Evolutionary conservation across 2,329 filamentous ascomycete species (phyloP).

Genomic region (Thelonectria blattea): DNA sequence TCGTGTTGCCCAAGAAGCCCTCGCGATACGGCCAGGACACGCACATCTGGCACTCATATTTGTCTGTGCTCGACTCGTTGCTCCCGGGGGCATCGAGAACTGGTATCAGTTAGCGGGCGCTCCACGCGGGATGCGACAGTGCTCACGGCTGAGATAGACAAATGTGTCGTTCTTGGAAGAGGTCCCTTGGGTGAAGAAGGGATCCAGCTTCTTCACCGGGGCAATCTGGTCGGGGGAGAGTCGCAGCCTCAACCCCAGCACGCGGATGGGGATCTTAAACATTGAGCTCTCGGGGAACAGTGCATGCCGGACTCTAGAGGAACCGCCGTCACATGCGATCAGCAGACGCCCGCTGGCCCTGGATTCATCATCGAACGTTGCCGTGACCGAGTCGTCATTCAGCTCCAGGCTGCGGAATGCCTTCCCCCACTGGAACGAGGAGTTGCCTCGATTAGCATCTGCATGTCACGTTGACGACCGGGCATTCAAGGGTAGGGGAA

Average conservation of each 20-base stretch:
- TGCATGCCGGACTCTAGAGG: constrained; percentile 49
- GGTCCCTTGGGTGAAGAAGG: constrained; percentile 61
- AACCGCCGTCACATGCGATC: constrained; percentile 58
- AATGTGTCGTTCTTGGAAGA: constrained; percentile 58
- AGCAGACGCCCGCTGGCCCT: constrained; percentile 50
- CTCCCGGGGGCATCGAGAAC: constrained; percentile 57
- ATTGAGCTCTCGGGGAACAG: constrained; percentile 45
- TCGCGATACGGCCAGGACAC: constrained; percentile 56
- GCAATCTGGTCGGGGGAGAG: constrained; percentile 49
- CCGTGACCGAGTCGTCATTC: constrained; percentile 45
- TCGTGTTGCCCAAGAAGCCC: constrained; percentile 41
- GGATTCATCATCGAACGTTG: constrained; percentile 54
- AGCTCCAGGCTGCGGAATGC: constrained; percentile 38
- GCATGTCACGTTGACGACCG: not conserved
- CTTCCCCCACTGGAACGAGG: constrained; percentile 47
- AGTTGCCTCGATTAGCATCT: not conserved
- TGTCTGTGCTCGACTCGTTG: constrained; percentile 38
- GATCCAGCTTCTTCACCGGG: constrained; percentile 54
- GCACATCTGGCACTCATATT: constrained; percentile 56
- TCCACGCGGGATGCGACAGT: rapidly evolving
- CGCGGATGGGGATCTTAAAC: constrained; percentile 53
- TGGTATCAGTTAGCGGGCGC: constrained; percentile 25
- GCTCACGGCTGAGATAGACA: constrained; percentile 58
- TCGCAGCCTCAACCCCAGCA: constrained; percentile 54
- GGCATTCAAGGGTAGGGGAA: not conserved